Conservation (phyloP, 352 stramenopile species). For the Globisporangium iwayamae region DNA sequence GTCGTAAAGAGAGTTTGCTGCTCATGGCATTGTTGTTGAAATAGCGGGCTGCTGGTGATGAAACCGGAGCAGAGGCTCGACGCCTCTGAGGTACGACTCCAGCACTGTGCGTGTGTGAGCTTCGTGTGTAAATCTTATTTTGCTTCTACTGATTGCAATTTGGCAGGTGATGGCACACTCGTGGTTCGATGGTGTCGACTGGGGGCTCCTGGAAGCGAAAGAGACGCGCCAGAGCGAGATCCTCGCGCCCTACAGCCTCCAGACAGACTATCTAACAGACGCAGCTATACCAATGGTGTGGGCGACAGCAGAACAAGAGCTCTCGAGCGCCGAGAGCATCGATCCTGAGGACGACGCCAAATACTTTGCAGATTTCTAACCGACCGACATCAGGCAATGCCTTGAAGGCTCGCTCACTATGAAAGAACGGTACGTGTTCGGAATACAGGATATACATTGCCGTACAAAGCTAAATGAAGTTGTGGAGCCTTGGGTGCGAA, state of each 20-base stretch:
- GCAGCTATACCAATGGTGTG: not conserved
- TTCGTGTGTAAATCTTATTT: not conserved
- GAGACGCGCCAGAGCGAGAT: slow-evolving; percentile 13
- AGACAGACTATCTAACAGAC: slow-evolving; percentile 28
- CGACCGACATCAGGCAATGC: not conserved
- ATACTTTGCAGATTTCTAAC: slow-evolving; percentile 71
- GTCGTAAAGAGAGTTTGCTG: not conserved
- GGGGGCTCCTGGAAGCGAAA: slow-evolving; percentile 25
- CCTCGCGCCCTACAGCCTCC: slow-evolving; percentile 28
- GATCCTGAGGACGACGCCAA: slow-evolving; percentile 61
- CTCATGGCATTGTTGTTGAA: not conserved
- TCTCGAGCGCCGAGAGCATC: slow-evolving; percentile 74
- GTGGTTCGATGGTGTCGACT: slow-evolving; percentile 64
- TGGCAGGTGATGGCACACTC: slow-evolving; percentile 50
- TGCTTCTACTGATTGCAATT: not conserved
- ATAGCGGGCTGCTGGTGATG: slow-evolving; percentile 26
- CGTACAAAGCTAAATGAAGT: slow-evolving; percentile 6
- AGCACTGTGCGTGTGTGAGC: not conserved
- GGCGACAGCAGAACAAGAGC: slow-evolving; percentile 1
- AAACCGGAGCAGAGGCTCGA: slow-evolving; percentile 45
- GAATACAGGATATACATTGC: not conserved
- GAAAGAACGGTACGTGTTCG: not conserved
- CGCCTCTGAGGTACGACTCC: slow-evolving; percentile 22
- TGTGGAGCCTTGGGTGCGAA: not conserved
- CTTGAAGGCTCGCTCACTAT: not conserved